Conservation (phyloP, 2,329 filamentous ascomycete genomes). For the Arthrinium puccinioides region DNA sequence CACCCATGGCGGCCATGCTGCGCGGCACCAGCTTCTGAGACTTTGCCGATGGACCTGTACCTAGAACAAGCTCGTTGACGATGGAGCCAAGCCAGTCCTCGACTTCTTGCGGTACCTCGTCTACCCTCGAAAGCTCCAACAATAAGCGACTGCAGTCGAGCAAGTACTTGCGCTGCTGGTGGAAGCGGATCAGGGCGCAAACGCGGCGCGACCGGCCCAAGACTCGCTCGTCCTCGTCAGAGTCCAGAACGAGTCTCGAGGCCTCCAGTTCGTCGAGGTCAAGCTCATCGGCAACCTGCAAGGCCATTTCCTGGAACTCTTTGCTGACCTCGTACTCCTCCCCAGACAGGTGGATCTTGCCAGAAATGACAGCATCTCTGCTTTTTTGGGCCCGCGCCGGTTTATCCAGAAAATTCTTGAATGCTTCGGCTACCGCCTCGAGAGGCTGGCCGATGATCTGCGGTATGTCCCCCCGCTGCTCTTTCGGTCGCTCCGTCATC, state of each 20-base stretch:
- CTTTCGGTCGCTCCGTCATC: conserved; percentile 60
- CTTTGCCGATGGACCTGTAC: conserved; percentile 35
- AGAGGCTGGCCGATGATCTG: conserved; percentile 39
- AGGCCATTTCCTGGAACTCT: conserved; percentile 75
- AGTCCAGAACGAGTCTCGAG: conserved; percentile 66
- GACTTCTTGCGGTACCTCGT: conserved; percentile 47
- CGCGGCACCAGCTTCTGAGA: conserved; percentile 60
- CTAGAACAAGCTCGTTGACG: conserved; percentile 50
- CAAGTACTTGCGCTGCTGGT: conserved; percentile 74
- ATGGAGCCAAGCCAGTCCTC: conserved; percentile 44
- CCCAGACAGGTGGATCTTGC: conserved; percentile 66
- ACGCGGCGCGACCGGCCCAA: conserved; percentile 69
- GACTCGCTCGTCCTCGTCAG: conserved; percentile 59
- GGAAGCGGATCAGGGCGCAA: conserved; percentile 79
- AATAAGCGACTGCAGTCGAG: conserved; percentile 79
- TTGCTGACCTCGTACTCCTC: conserved; percentile 76
- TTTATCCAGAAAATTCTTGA: conserved; percentile 68
- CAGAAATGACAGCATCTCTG: conserved; percentile 61
- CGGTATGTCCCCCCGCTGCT: conserved; percentile 57
- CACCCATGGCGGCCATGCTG: conserved; percentile 69
- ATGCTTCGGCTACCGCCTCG: conserved; percentile 57
- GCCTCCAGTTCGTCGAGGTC: conserved; percentile 86
- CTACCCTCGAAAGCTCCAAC: conserved; percentile 59
- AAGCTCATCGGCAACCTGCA: conserved; percentile 79
- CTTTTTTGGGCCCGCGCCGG: conserved; percentile 67